These are phyloP conservation scores for Solanum pimpinellifolium DNA, from an alignment of 257 asterid genomes.

Conservation along the genomic window DNA sequence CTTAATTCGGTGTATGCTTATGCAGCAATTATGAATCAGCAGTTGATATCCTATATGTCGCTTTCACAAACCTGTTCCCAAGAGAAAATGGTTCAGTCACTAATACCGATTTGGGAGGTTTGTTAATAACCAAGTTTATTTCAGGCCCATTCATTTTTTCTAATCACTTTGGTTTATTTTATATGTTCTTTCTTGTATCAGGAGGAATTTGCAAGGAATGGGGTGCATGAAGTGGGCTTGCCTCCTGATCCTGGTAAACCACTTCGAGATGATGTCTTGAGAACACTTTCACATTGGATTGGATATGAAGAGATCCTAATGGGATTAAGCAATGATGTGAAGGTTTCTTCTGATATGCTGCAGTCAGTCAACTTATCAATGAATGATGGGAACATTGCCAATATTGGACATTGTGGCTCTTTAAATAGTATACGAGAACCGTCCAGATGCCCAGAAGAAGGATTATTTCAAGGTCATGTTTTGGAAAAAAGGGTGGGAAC, in stretches of 20 bases:
- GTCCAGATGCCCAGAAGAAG: constrained; percentile 20
- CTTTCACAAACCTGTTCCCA: constrained; percentile 65
- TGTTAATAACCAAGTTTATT: constrained; percentile 11
- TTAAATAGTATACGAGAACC: constrained; percentile 16
- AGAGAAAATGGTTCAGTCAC: constrained; percentile 83
- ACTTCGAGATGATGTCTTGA: constrained; percentile 54
- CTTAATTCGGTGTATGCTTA: not conserved
- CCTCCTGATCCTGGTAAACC: constrained; percentile 61
- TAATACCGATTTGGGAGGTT: constrained; percentile 97
- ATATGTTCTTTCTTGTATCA: constrained; percentile 18
- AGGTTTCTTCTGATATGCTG: constrained; percentile 13
- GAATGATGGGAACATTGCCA: constrained; percentile 20
- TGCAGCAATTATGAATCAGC: constrained; percentile 81
- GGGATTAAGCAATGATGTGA: constrained; percentile 26
- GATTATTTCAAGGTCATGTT: constrained; percentile 24
- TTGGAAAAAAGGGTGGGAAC: constrained; percentile 23
- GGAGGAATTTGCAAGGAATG: constrained; percentile 76
- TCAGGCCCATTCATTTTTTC: not conserved
- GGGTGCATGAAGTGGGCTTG: constrained; percentile 31
- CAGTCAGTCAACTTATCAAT: constrained; percentile 21
- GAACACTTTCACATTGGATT: constrained; percentile 46
- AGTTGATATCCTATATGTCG: constrained; percentile 38
- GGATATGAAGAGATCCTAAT: constrained; percentile 34
- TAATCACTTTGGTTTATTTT: not conserved
- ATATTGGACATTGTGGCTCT: constrained; percentile 15